These are phyloP conservation scores for Candida labiduridarum DNA, from an alignment of 1,139 yeast species.

Conservation along the genomic window DNA sequence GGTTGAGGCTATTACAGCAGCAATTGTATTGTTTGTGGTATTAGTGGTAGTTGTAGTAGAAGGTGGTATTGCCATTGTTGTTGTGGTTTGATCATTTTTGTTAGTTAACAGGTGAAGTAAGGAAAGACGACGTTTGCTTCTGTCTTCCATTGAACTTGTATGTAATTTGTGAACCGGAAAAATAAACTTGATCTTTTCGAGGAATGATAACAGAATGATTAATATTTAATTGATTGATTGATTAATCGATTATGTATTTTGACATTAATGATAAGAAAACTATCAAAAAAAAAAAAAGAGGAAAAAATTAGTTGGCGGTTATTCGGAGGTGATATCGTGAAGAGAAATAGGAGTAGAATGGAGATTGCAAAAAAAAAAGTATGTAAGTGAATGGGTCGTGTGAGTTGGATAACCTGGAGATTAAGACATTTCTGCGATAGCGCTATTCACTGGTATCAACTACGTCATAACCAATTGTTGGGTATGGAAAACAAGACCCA, in stretches of 20 bases:
- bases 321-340: background rate
- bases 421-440: background rate
- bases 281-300: background rate
- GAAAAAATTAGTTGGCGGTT: background rate
- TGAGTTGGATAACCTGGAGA: background rate
- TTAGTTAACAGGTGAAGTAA: constrained; percentile 3
- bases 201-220: background rate
- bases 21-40: background rate
- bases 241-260: background rate
- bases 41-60: constrained; percentile 1
- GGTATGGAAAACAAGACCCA: too few species aligned
- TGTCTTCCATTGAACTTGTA: constrained; percentile 3
- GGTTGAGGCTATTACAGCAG: background rate
- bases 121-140: constrained; percentile 3
- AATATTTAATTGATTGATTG: background rate
- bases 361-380: background rate
- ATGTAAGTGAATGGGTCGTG: background rate
- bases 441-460: too few species aligned
- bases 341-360: background rate
- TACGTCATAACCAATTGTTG: too few species aligned
- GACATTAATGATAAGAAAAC: background rate
- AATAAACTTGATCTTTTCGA: background rate
- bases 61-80: background rate
- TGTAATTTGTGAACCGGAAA: background rate
- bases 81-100: background rate